These are phyloP conservation scores for Fusarium floridanum DNA, from an alignment of 2,329 filamentous ascomycete genomes.

Conservation along the genomic window DNA sequence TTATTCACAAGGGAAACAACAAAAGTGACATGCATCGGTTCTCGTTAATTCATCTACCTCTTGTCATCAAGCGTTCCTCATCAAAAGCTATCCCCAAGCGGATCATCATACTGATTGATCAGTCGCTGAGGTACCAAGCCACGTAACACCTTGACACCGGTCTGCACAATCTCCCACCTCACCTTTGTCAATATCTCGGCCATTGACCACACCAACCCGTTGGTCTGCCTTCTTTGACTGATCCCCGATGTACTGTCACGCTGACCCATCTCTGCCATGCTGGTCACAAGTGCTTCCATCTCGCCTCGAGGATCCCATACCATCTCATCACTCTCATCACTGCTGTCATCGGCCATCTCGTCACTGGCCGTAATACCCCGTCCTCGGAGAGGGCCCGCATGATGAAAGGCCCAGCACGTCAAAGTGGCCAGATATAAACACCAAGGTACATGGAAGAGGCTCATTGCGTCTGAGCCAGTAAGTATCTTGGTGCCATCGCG, in stretches of 20 bases:
- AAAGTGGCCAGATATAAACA: conserved; percentile 71
- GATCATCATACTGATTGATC: conserved; percentile 46
- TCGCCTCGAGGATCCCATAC: conserved; percentile 64
- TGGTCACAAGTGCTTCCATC: conserved; percentile 59
- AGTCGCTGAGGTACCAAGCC: conserved; percentile 49
- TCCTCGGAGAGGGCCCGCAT: conserved; percentile 43
- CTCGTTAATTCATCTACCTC: not conserved
- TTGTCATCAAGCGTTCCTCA: not conserved
- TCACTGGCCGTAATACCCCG: not conserved
- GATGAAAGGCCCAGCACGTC: conserved; percentile 70
- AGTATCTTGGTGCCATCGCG: conserved; percentile 63
- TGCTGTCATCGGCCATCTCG: conserved; percentile 15
- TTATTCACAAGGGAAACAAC: not conserved
- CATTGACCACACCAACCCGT: conserved; percentile 67
- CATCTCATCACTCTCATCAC: conserved; percentile 59
- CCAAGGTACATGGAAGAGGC: conserved; percentile 73
- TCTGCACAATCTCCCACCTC: conserved; percentile 72
- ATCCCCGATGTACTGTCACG: conserved; percentile 45
- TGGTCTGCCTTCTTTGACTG: conserved; percentile 62
- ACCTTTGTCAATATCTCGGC: conserved; percentile 67
- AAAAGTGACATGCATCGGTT: not conserved
- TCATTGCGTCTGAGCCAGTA: conserved; percentile 63
- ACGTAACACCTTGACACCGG: conserved; percentile 68
- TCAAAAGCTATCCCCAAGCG: not conserved
- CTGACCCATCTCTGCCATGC: conserved; percentile 51